Evolutionary conservation across 2,329 filamentous ascomycete species (phyloP).

Genomic region (Neoascochyta sp.): DNA sequence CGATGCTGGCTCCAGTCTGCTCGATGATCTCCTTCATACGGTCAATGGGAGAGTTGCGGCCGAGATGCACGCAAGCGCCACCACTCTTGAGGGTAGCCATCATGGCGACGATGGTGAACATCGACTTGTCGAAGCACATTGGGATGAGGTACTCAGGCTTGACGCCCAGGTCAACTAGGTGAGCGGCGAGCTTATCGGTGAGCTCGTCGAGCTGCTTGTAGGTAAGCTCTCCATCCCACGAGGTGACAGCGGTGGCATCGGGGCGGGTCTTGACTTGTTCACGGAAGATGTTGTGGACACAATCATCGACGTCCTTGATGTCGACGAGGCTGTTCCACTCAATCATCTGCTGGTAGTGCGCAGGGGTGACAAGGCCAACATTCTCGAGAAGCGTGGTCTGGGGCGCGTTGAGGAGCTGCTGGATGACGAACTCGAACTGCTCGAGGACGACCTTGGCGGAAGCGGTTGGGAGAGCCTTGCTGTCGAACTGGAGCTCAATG

Average conservation of each 20-base stretch:
- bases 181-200: constrained; percentile 2
- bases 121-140: constrained; percentile 19
- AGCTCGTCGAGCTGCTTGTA: constrained; percentile 8
- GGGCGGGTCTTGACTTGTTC: constrained; percentile 5
- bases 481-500: constrained; percentile 10
- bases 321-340: constrained; percentile 13
- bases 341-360: constrained; percentile 7
- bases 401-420: constrained; percentile 8
- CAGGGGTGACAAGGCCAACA: constrained; percentile 5
- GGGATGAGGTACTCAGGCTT: constrained; percentile 7
- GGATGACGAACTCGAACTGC: constrained; percentile 13
- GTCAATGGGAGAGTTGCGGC: constrained; percentile 2
- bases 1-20: not conserved
- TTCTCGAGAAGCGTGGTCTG: constrained; percentile 6
- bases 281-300: constrained; percentile 12
- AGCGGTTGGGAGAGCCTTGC: constrained; percentile 6
- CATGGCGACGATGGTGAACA: constrained; percentile 18
- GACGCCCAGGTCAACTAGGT: constrained; percentile 4
- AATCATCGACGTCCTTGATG: constrained; percentile 7
- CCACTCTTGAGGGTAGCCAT: constrained; percentile 40
- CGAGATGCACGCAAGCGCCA: constrained; percentile 34
- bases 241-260: constrained; percentile 4
- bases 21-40: not conserved
- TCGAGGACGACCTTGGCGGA: constrained; percentile 6
- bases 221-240: constrained; percentile 10